Base-by-base conservation (phyloP, 345 rosid species). In the Arabis hirsuta region DNA sequence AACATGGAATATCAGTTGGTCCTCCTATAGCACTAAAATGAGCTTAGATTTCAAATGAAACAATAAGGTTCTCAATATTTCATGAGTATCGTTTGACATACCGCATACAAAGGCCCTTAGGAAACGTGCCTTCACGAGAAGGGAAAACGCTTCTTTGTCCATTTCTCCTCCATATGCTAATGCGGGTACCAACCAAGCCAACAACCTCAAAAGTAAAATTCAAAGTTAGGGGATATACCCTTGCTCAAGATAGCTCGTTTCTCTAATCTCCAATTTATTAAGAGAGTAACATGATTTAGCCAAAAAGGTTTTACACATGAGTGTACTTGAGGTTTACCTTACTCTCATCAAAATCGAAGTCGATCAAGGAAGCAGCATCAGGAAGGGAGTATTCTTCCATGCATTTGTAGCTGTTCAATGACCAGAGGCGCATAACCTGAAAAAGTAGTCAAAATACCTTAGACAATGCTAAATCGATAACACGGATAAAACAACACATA, bases 351-450 rank as follows among this genome's bases (percentile, higher is more conserved):
- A 94, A 94, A 82, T 86, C 98, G 54, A 89, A 91, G 80, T 94
- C 97, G 67, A 88, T 67, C 75, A 94, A 78, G 36, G 90, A 77
- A 29, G 46, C 65, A 59, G 78, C 73, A 81, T 81, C 78, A 44
- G 95, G 88, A 45, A 89, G 47, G 16, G 90, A 53, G 80, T 91
- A 91, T 65, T 91, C 95, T 79, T 83, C 92, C 55, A 84, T 54
- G 55, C 96, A 86, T 73, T 80, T 85, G 80, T 81, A 88, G 73
- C 81, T 79, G 69, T 82, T 80, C 39, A 85, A 51, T 32, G 97
- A 94, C 98, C 98, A 94, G 27, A 91, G 90, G 34, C 96, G 95
- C 87, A 94, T 78, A 73, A 89, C 91, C 98, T 94, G 78, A 69
- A 61, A 78, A 58, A 75, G 55, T 39, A 50, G 8, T 55, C 79